phyloP scores from a whole-genome alignment of 1,139 yeast species.

The Hanseniaspora uvarum region DNA sequence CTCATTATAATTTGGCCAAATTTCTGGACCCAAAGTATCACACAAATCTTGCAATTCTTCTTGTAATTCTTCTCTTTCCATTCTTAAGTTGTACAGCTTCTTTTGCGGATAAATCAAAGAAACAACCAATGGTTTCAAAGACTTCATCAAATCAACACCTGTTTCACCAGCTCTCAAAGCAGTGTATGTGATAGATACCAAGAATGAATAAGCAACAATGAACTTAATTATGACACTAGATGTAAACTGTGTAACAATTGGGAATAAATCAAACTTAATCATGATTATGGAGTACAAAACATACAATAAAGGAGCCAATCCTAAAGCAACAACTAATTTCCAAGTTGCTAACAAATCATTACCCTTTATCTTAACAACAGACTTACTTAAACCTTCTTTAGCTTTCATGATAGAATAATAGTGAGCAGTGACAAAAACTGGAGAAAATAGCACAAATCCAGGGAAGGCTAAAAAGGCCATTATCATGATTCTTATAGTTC shows the following conservation, averaged over 20 bases:
- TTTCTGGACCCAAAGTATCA: conserved; percentile 51
- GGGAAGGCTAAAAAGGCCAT: conserved; percentile 46
- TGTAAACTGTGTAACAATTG: conserved; percentile 14
- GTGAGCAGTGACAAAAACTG: conserved; percentile 52
- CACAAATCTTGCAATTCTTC: conserved; percentile 47
- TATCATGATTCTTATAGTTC: conserved; percentile 28
- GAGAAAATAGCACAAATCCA: conserved; percentile 56
- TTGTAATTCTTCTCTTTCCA: conserved; percentile 42
- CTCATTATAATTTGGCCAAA: conserved; percentile 49
- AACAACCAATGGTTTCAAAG: conserved; percentile 52
- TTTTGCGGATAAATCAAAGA: conserved; percentile 43
- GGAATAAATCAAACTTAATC: conserved; percentile 35
- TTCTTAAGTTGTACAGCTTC: conserved; percentile 40
- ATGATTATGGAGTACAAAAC: conserved; percentile 52
- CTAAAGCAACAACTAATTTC: conserved; percentile 62
- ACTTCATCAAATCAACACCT: conserved; percentile 62
- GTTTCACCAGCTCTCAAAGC: conserved; percentile 65
- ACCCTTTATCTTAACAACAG: conserved; percentile 61
- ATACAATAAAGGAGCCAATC: conserved; percentile 59
- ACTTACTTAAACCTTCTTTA: conserved; percentile 50
- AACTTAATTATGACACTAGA: conserved; percentile 32
- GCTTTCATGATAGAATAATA: conserved; percentile 49
- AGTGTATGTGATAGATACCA: conserved; percentile 56
- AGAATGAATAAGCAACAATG: conserved; percentile 35
- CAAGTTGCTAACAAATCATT: conserved; percentile 67